phyloP scores from a whole-genome alignment of 441 rosid genomes.

The Cnidoscolus chayamansa region DNA sequence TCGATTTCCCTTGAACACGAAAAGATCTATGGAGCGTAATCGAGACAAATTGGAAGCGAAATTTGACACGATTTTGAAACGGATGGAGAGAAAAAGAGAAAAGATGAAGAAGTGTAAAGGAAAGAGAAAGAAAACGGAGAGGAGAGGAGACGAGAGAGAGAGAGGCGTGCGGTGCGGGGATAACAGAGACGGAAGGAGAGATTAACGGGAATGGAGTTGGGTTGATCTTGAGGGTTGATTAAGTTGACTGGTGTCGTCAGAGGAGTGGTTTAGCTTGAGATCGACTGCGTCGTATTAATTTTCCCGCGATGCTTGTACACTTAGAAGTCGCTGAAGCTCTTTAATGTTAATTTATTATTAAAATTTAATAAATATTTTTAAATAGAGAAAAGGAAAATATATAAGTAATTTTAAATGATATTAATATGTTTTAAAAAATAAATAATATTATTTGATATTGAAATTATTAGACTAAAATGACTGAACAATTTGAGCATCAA shows the following conservation, averaged over 20 bases:
- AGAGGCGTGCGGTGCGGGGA: slow-evolving; percentile 8
- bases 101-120: slow-evolving; percentile 2
- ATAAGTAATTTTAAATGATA: no score
- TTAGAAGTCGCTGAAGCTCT: no score
- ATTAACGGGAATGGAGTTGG: not conserved
- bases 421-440: no score
- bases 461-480: no score
- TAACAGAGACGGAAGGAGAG: not conserved
- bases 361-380: no score
- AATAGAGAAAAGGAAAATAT: no score
- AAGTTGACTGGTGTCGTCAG: not conserved
- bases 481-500: no score
- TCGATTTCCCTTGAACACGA: not conserved
- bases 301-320: not conserved
- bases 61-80: not conserved
- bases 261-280: not conserved
- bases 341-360: not conserved
- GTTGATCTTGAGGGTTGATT: not conserved
- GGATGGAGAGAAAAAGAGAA: not conserved
- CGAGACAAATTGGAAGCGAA: not conserved
- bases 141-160: not conserved
- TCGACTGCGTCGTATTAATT: not conserved
- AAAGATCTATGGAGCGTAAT: not conserved
- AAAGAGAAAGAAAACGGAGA: not conserved
- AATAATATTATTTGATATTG: no score